A percentile compares a stretch with the other conserved stretches of the same genome.
These are phyloP conservation scores for Fraxinus dipetala DNA, from an alignment of 305 asterid genomes.

Conservation along the genomic window DNA sequence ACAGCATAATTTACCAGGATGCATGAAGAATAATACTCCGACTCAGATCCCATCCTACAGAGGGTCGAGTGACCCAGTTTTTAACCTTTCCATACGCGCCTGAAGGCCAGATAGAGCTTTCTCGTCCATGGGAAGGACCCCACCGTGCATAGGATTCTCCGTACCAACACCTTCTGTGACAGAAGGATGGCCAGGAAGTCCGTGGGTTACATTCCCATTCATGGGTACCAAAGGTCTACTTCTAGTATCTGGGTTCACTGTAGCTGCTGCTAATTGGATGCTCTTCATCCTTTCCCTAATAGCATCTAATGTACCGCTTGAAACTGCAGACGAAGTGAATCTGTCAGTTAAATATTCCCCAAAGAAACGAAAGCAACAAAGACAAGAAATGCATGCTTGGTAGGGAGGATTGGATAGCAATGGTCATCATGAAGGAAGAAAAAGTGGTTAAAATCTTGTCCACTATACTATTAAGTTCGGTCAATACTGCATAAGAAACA, in stretches of 20 bases:
- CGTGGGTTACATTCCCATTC: slow-evolving; percentile 45
- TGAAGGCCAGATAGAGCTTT: slow-evolving; percentile 95
- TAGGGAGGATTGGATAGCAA: background rate
- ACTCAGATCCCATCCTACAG: slow-evolving; percentile 23
- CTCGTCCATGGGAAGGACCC: slow-evolving; percentile 98
- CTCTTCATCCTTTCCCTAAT: slow-evolving; percentile 98
- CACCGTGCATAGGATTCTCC: slow-evolving; percentile 51
- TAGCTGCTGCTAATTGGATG: slow-evolving; percentile 79
- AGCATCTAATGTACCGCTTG: slow-evolving; percentile 88
- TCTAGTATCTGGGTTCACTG: slow-evolving; percentile 63
- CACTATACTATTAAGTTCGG: background rate
- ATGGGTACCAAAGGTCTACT: slow-evolving; percentile 55
- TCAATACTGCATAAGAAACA: background rate
- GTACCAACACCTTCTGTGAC: slow-evolving; percentile 39
- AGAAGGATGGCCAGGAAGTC: slow-evolving; percentile 37
- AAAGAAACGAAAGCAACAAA: background rate
- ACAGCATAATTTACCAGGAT: slow-evolving; percentile 29
- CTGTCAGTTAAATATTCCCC: background rate
- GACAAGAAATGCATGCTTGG: background rate
- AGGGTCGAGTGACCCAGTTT: slow-evolving; percentile 83
- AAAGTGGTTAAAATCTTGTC: background rate
- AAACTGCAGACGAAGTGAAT: slow-evolving; percentile 49
- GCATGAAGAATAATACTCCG: slow-evolving; percentile 22
- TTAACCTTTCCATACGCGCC: slow-evolving; percentile 98
- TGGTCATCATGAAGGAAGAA: background rate